Conservation (phyloP, 192 early-diverging fungal genomes). For the Spinellus fusiger region DNA sequence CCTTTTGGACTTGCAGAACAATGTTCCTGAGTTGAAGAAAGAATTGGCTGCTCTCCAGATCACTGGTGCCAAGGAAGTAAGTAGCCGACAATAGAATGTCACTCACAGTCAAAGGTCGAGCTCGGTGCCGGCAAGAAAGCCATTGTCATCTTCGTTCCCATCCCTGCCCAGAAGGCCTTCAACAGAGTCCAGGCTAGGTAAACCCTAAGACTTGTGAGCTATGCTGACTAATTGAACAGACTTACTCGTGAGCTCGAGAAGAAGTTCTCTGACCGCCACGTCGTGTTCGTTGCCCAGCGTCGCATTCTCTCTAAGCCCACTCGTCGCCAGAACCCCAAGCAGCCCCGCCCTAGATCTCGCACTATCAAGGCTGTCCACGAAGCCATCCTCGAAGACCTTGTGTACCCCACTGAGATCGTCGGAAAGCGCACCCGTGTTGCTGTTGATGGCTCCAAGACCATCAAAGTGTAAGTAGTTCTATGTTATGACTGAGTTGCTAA, state of each 20-base stretch:
- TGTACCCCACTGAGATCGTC: constrained; percentile 99
- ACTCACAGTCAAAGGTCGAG: constrained; percentile 57
- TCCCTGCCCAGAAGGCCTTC: constrained; percentile 90
- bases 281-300: constrained; percentile 74
- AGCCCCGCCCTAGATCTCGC: constrained; percentile 91
- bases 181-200: constrained; percentile 92
- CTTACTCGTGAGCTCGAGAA: constrained; percentile 99
- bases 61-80: constrained; percentile 90
- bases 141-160: constrained; percentile 95
- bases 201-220: too few relatives aligned
- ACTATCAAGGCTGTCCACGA: constrained; percentile 97
- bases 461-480: too few relatives aligned
- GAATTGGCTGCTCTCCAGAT: constrained; percentile 95
- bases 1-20: constrained; percentile 91
- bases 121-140: constrained; percentile 94
- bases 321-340: constrained; percentile 75
- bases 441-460: constrained; percentile 89
- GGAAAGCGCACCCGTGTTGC: constrained; percentile 97
- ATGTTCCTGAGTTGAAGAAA: constrained; percentile 94
- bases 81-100: neutral
- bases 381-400: constrained; percentile 94
- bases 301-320: constrained; percentile 94
- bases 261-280: constrained; percentile 99
- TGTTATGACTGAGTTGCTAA: too few relatives aligned
- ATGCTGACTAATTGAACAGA: too few relatives aligned